phyloP scores from a whole-genome alignment of 2,329 filamentous ascomycete genomes.

The Xylaria sp. region DNA sequence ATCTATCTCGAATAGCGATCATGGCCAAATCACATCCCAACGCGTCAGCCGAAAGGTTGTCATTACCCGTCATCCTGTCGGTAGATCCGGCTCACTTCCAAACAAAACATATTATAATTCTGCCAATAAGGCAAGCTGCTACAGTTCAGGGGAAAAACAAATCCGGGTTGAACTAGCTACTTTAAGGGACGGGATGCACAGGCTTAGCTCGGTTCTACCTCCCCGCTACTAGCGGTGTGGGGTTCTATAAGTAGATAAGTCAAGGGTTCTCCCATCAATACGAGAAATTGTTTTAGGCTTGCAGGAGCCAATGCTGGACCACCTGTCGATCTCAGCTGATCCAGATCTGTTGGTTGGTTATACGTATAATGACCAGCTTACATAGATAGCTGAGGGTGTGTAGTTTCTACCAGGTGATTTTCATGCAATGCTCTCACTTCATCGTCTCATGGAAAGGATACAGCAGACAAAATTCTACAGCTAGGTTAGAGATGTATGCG shows the following conservation, averaged over 20 bases:
- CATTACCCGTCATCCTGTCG: background rate
- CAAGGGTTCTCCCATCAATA: conserved; percentile 31
- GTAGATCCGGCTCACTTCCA: background rate
- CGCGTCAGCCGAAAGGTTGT: background rate
- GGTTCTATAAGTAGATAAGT: conserved; percentile 10
- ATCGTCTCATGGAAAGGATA: background rate
- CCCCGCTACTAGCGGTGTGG: conserved; percentile 8
- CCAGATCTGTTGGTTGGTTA: background rate
- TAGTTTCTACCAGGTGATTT: background rate
- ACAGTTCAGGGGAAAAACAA: conserved; percentile 5
- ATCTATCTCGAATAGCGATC: background rate
- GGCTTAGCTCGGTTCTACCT: conserved; percentile 15
- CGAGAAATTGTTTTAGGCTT: conserved; percentile 27
- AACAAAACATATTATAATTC: background rate
- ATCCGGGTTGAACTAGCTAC: background rate
- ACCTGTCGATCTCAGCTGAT: conserved; percentile 17
- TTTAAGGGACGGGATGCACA: background rate
- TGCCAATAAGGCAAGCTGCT: background rate
- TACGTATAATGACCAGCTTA: background rate
- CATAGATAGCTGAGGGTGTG: background rate
- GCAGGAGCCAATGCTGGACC: conserved; percentile 1
- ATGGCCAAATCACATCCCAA: conserved; percentile 4
- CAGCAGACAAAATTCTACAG: background rate
- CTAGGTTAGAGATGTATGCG: too few species aligned
- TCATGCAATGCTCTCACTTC: background rate